Evolutionary conservation across 2,329 filamentous ascomycete genomes (phyloP).

Genomic region (Bipolaris sorokiniana): DNA sequence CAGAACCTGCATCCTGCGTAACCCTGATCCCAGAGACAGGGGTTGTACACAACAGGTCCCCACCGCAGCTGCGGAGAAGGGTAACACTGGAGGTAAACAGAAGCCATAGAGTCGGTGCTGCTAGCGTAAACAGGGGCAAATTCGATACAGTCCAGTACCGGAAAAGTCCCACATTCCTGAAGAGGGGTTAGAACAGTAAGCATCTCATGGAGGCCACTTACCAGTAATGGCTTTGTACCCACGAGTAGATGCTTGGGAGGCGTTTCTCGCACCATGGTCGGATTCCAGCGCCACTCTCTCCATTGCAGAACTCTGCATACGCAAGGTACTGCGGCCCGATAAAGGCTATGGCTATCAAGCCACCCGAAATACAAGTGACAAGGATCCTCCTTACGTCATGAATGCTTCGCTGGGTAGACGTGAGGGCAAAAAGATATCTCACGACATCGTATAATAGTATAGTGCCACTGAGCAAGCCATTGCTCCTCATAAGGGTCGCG

Average conservation of each 20-base stretch:
- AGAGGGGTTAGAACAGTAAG: constrained; percentile 13
- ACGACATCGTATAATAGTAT: constrained; percentile 65
- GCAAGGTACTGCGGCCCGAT: constrained; percentile 75
- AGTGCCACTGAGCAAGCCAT: constrained; percentile 82
- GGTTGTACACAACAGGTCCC: constrained; percentile 41
- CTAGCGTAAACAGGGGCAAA: constrained; percentile 84
- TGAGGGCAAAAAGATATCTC: constrained; percentile 48
- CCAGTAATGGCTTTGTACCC: constrained; percentile 91
- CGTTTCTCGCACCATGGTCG: constrained; percentile 75
- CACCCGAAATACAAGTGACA: constrained; percentile 69
- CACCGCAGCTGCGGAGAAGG: constrained; percentile 52
- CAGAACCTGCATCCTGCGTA: constrained; percentile 11
- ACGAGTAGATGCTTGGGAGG: constrained; percentile 89
- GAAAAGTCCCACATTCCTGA: constrained; percentile 85
- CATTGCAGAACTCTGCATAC: constrained; percentile 67
- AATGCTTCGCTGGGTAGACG: constrained; percentile 45
- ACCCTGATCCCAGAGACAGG: constrained; percentile 21
- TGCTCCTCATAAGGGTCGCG: constrained; percentile 78
- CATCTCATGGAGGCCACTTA: constrained; percentile 54
- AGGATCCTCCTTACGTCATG: constrained; percentile 59
- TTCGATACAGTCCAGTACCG: constrained; percentile 90
- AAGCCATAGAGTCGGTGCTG: constrained; percentile 75
- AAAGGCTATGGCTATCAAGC: constrained; percentile 70
- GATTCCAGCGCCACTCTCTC: constrained; percentile 7
- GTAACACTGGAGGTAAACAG: constrained; percentile 63